Conservation (phyloP, 2,329 filamentous ascomycete genomes). For the Coniochaeta sp. region DNA sequence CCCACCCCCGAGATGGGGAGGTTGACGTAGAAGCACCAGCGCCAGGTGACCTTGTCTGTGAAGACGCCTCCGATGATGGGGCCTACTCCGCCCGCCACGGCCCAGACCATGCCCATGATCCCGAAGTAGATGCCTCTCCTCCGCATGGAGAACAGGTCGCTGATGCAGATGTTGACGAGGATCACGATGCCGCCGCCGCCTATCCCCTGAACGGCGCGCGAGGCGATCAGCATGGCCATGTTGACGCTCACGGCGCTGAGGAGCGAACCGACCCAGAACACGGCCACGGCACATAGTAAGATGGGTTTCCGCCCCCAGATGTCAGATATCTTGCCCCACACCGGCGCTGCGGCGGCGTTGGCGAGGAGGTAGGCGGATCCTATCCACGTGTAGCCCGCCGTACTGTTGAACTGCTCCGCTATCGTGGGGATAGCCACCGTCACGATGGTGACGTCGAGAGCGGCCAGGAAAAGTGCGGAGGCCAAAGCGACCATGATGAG, state of each 20-base stretch:
- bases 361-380: constrained; percentile 67
- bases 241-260: constrained; percentile 37
- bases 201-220: constrained; percentile 42
- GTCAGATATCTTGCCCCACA: constrained; percentile 61
- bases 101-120: constrained; percentile 61
- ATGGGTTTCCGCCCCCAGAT: constrained; percentile 52
- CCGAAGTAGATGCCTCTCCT: constrained; percentile 47
- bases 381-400: constrained; percentile 69
- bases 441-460: constrained; percentile 50
- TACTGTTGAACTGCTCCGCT: constrained; percentile 49
- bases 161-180: constrained; percentile 46
- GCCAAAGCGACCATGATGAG: constrained; percentile 31
- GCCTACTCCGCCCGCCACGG: constrained; percentile 57
- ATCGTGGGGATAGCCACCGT: constrained; percentile 58
- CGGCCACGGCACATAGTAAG: constrained; percentile 35
- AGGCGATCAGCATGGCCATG: constrained; percentile 40
- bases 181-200: constrained; percentile 45
- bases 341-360: constrained; percentile 57
- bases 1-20: constrained; percentile 46
- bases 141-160: constrained; percentile 45
- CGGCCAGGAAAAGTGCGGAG: constrained; percentile 34
- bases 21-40: constrained; percentile 45
- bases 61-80: constrained; percentile 56
- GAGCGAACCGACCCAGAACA: constrained; percentile 47
- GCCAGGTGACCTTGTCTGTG: constrained; percentile 52